These are phyloP conservation scores for Sclerospora graminicola DNA, from an alignment of 352 stramenopile species.

Conservation along the genomic window DNA sequence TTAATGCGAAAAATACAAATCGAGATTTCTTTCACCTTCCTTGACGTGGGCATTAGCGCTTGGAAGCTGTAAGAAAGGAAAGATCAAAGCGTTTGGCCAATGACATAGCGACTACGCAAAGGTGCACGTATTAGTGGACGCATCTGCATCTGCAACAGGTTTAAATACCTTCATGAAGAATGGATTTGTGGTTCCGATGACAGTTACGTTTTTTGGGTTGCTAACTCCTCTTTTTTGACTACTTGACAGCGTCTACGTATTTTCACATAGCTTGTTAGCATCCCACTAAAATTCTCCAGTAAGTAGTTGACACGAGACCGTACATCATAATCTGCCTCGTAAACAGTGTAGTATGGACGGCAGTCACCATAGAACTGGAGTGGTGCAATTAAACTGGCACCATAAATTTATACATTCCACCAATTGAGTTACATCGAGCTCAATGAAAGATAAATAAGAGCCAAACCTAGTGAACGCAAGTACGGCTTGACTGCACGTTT, in stretches of 20 bases:
- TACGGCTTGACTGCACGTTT: conserved; percentile 72
- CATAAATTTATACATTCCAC: not conserved
- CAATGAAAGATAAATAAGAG: conserved; percentile 1
- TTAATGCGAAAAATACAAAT: not conserved
- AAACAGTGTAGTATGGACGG: conserved; percentile 80
- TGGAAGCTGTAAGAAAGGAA: conserved; percentile 52
- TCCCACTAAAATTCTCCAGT: not conserved
- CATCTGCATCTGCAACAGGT: not conserved
- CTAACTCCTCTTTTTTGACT: conserved; percentile 49
- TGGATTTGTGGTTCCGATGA: conserved; percentile 79
- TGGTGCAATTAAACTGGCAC: conserved; percentile 61
- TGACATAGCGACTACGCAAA: conserved; percentile 40
- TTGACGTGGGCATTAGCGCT: conserved; percentile 6
- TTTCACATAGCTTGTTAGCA: conserved; percentile 2
- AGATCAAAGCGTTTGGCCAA: conserved; percentile 75
- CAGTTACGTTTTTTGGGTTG: conserved; percentile 32
- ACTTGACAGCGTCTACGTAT: conserved; percentile 32
- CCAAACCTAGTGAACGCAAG: conserved; percentile 67
- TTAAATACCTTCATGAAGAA: conserved; percentile 77
- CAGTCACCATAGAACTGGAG: conserved; percentile 74
- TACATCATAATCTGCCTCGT: conserved; percentile 80
- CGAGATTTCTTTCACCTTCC: conserved; percentile 5
- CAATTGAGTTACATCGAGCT: conserved; percentile 1
- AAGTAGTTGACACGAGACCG: conserved; percentile 7
- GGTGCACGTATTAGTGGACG: not conserved